phyloP scores from a whole-genome alignment of 2,329 filamentous ascomycete species.

The Phaeophleospora eucalypticola region DNA sequence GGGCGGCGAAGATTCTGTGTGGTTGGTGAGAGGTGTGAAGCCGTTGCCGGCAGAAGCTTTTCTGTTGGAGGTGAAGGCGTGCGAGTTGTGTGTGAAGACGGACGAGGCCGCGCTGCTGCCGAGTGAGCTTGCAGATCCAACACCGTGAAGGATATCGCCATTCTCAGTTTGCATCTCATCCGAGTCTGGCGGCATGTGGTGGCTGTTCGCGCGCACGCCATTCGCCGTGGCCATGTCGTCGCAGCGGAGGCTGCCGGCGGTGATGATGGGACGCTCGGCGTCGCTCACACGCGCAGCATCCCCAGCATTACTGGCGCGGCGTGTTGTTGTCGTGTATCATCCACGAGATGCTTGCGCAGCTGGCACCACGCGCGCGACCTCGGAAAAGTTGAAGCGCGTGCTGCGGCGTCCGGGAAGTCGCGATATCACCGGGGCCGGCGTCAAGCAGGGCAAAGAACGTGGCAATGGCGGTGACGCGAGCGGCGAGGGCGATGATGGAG shows the following conservation, averaged over 20 bases:
- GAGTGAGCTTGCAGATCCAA: constrained; percentile 69
- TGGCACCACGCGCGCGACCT: constrained; percentile 3
- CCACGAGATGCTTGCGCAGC: constrained; percentile 1
- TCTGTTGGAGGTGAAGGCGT: constrained; percentile 49
- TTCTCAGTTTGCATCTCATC: constrained; percentile 32
- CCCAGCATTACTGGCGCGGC: constrained; percentile 3
- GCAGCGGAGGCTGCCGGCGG: too few relatives aligned
- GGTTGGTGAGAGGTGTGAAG: constrained; percentile 60
- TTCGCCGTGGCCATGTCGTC: background rate
- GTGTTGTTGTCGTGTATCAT: background rate
- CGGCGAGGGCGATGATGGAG: background rate
- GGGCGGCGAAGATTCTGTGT: constrained; percentile 61
- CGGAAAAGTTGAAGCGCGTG: constrained; percentile 7
- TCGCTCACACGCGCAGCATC: constrained; percentile 1
- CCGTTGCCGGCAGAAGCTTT: constrained; percentile 51
- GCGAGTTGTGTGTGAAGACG: constrained; percentile 58
- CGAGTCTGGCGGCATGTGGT: constrained; percentile 29
- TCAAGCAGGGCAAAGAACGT: background rate
- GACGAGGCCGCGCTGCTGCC: constrained; percentile 64
- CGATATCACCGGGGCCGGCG: background rate
- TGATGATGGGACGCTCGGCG: background rate
- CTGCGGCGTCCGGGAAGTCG: constrained; percentile 1
- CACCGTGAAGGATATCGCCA: constrained; percentile 65
- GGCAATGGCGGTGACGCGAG: background rate
- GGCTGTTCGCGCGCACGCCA: background rate